Evolutionary conservation across 306 rosid genomes (phyloP).

Genomic region (Rubus idaeus): DNA sequence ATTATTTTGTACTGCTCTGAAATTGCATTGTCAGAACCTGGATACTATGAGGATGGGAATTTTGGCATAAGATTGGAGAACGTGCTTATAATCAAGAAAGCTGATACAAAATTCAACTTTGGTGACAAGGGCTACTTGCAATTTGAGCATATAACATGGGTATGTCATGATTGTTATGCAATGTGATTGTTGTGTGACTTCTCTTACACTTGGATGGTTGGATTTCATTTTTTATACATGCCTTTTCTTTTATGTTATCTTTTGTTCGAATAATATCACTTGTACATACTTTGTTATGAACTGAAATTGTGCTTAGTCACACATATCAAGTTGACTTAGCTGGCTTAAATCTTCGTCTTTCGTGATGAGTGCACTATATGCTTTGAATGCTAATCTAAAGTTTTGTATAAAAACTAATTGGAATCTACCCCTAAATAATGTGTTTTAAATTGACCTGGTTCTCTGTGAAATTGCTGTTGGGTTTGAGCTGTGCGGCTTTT

Average conservation of each 20-base stretch:
- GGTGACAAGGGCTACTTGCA: slow-evolving; percentile 87
- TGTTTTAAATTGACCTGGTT: not conserved
- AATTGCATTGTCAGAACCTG: slow-evolving; percentile 71
- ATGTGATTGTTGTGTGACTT: not conserved
- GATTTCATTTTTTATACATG: not conserved
- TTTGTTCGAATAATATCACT: not conserved
- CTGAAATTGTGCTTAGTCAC: not conserved
- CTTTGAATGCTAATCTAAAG: not conserved
- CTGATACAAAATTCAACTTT: slow-evolving; percentile 76
- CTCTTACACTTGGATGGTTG: not conserved
- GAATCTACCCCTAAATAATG: not conserved
- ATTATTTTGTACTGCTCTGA: not conserved
- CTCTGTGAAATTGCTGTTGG: not conserved
- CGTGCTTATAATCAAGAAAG: slow-evolving; percentile 82
- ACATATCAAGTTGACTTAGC: not conserved
- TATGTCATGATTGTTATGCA: slow-evolving; percentile 13
- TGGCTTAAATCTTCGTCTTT: not conserved
- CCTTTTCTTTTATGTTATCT: not conserved
- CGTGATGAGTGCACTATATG: not conserved
- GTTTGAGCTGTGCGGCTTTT: not conserved
- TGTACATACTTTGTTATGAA: not conserved
- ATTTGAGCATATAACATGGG: slow-evolving; percentile 98
- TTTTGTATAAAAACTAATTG: not conserved
- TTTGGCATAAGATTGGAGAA: slow-evolving; percentile 99
- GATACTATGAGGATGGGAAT: slow-evolving; percentile 89